Evolutionary conservation across 2,329 filamentous ascomycete genomes (phyloP).

Genomic region (Hypoxylon sp.): DNA sequence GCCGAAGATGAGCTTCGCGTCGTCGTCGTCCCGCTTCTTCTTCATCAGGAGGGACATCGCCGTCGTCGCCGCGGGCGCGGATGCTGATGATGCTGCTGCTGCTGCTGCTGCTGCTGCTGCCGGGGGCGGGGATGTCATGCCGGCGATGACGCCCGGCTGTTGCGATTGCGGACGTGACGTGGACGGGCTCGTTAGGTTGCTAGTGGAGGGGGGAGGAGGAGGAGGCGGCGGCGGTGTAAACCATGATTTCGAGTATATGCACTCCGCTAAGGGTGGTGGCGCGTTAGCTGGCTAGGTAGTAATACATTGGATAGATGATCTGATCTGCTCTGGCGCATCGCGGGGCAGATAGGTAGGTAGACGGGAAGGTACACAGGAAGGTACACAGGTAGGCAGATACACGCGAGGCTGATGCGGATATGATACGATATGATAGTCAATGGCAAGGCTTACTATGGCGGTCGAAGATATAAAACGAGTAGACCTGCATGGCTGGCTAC

Average conservation of each 20-base stretch:
- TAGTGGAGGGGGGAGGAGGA: constrained; percentile 35
- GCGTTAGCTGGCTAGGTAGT: constrained; percentile 38
- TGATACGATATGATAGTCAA: background rate
- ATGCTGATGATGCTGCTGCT: constrained; percentile 13
- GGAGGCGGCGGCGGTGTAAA: constrained; percentile 60
- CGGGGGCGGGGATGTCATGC: constrained; percentile 57
- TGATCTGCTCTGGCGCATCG: constrained; percentile 16
- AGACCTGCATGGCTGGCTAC: constrained; percentile 77
- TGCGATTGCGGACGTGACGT: constrained; percentile 36
- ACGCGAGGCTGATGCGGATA: constrained; percentile 10
- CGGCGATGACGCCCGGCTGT: constrained; percentile 7
- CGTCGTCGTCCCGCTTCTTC: constrained; percentile 69
- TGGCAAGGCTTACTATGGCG: constrained; percentile 79
- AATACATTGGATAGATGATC: constrained; percentile 14
- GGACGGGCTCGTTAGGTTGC: constrained; percentile 32
- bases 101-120: background rate
- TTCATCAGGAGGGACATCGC: constrained; percentile 53
- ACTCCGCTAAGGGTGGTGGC: constrained; percentile 81
- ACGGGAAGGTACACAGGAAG: background rate
- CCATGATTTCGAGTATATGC: constrained; percentile 95
- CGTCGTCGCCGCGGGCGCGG: too few species aligned
- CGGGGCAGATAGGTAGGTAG: constrained; percentile 26
- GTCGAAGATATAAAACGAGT: constrained; percentile 99
- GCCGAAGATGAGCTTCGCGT: constrained; percentile 97
- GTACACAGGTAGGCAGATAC: background rate